Base-by-base conservation (phyloP, 2,329 filamentous ascomycete species). In the Gyromitra esculenta region DNA sequence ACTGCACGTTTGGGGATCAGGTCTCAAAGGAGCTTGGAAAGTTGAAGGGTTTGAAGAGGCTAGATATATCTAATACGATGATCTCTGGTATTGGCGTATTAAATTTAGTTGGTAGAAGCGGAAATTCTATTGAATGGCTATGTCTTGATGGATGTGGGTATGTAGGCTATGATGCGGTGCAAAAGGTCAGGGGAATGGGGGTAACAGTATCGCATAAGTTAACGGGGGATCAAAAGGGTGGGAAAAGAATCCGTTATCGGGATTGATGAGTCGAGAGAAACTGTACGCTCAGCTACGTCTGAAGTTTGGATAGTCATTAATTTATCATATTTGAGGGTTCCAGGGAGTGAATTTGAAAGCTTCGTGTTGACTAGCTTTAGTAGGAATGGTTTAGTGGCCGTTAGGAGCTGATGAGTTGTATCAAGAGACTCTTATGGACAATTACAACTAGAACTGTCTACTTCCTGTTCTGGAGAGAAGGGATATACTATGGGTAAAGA, bases 181-280 rank as follows among this genome's bases (percentile, higher is more conserved):
- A 73, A 45, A 43, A 59, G 39, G 66, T 67, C 9, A 78, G 45
- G 41, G 43, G 35, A 13, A 68, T 75, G 45, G 77, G 77, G 1
- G 25, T 78, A 35, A 39, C 37, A 15, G 62, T 76, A 11, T 77
- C 76, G 15, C 69, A 74, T 71, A 77, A 39, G 65, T 31, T 70
- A 35, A 31, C 13, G 11, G 37, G 57, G 35, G 66, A 65, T 50
- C 25, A 35, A 13, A 73, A 41, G 25, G 73, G 73, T 7, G 68
- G 73, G 9, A 76, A 60, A 50, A 60, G 50, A 21, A 63, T 80
- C 54, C 78, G 78, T 65, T 79, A 79, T 43, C 18, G 48, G 1
- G 72, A 75, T 50, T 75, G 25, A 70, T n/a, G 48, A 25, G 9
- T 15, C 41, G 11, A 57, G n/a, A 35, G 43, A 43, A 7, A 52